phyloP scores from a whole-genome alignment of 805 yeast genomes.

The Ogataea kodamae region DNA sequence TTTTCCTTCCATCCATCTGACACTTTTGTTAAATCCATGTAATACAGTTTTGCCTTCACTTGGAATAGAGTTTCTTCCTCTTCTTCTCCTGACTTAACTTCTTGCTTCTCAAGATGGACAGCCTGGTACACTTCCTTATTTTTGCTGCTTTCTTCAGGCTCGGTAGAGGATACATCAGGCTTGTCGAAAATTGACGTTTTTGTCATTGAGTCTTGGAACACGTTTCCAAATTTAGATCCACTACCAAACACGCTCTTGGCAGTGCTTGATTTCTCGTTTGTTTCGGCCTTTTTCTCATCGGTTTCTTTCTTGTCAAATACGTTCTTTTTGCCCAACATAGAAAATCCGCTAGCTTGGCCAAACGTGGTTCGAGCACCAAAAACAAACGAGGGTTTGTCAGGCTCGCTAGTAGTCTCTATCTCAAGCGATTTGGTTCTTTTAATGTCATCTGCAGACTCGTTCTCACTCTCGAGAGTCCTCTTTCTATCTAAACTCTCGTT shows the following conservation, averaged over 20 bases:
- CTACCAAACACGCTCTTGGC: constrained; percentile 39
- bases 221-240: constrained; percentile 47
- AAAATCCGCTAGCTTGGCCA: constrained; percentile 42
- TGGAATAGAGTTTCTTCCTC: constrained; percentile 66
- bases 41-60: constrained; percentile 75
- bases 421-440: constrained; percentile 1
- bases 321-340: constrained; percentile 31
- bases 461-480: no score
- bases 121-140: constrained; percentile 42
- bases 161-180: constrained; percentile 17
- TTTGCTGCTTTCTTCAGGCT: constrained; percentile 29
- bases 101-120: constrained; percentile 58
- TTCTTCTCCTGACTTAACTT: constrained; percentile 85
- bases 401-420: constrained; percentile 1
- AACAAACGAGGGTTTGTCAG: constrained; percentile 43
- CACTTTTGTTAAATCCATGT: constrained; percentile 60
- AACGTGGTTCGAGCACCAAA: constrained; percentile 54
- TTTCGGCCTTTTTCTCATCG: constrained; percentile 1
- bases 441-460: constrained; percentile 2
- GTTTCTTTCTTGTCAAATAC: constrained; percentile 27
- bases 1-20: constrained; percentile 92
- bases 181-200: constrained; percentile 58
- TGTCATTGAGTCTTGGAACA: constrained; percentile 48
- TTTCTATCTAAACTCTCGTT: not conserved
- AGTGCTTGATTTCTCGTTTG: not conserved